phyloP scores from a whole-genome alignment of 805 yeast genomes.

The Ogataea paraovalis region DNA sequence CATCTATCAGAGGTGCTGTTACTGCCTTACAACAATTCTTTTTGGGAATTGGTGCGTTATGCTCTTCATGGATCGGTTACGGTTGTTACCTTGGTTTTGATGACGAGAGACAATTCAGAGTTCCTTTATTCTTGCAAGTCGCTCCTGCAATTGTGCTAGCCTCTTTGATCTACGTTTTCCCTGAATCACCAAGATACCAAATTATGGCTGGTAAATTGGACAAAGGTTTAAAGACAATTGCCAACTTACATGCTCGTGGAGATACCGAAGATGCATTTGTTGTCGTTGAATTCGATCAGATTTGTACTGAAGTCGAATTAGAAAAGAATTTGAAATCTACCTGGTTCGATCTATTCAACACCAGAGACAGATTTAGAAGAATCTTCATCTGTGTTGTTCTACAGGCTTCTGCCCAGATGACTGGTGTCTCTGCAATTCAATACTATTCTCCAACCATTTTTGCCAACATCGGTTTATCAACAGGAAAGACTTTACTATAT shows the following conservation, averaged over 20 bases:
- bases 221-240: conserved; percentile 39
- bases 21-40: conserved; percentile 56
- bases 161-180: conserved; percentile 38
- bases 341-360: conserved; percentile 35
- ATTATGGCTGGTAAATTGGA: conserved; percentile 43
- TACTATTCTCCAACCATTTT: conserved; percentile 45
- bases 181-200: conserved; percentile 52
- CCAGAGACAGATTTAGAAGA: conserved; percentile 24
- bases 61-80: conserved; percentile 32
- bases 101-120: conserved; percentile 33
- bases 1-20: conserved; percentile 53
- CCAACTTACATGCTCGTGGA: conserved; percentile 39
- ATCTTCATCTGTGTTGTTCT: conserved; percentile 23
- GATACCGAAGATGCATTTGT: conserved; percentile 43
- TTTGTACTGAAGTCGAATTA: conserved; percentile 46
- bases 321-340: conserved; percentile 32
- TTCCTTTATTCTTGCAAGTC: conserved; percentile 47
- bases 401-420: conserved; percentile 26
- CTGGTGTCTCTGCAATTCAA: conserved; percentile 45
- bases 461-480: conserved; percentile 40
- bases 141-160: conserved; percentile 43
- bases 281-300: conserved; percentile 52
- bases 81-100: conserved; percentile 23
- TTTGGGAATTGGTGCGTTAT: conserved; percentile 30
- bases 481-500: conserved; percentile 22